These are phyloP conservation scores for Suillus cothurnatus DNA, from an alignment of 768 basidiomycete genomes.

Conservation along the genomic window DNA sequence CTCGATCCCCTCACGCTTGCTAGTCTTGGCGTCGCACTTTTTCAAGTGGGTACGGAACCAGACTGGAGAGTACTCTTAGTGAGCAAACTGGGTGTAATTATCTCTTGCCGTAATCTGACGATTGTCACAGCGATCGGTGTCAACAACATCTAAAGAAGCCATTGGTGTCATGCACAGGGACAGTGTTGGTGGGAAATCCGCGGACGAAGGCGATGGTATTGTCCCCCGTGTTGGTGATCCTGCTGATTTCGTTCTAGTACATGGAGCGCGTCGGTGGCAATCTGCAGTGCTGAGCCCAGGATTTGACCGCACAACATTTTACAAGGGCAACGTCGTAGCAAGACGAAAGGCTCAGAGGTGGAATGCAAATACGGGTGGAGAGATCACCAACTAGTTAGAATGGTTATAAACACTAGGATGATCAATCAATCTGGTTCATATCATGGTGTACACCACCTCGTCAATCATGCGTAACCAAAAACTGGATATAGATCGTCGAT, in stretches of 20 bases:
- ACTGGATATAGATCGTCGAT: neutral
- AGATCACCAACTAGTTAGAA: neutral
- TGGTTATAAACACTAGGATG: neutral
- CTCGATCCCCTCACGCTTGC: slow-evolving; percentile 63
- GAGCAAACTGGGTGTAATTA: slow-evolving; percentile 21
- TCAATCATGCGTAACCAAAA: neutral
- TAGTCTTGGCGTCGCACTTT: slow-evolving; percentile 58
- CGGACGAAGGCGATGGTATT: slow-evolving; percentile 24
- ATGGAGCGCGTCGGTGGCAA: slow-evolving; percentile 45
- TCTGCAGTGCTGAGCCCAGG: slow-evolving; percentile 52
- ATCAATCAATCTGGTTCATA: neutral
- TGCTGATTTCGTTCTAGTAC: slow-evolving; percentile 63
- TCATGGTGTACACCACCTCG: neutral
- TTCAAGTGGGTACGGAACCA: slow-evolving; percentile 53
- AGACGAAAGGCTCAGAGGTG: slow-evolving; percentile 20
- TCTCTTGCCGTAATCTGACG: slow-evolving; percentile 2
- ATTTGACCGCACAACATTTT: slow-evolving; percentile 26
- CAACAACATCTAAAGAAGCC: slow-evolving; percentile 52
- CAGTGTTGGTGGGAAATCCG: slow-evolving; percentile 19
- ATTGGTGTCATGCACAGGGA: slow-evolving; percentile 36
- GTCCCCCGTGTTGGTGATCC: slow-evolving; percentile 42
- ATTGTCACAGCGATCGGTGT: slow-evolving; percentile 48
- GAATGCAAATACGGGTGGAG: slow-evolving; percentile 8
- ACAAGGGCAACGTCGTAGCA: slow-evolving; percentile 19
- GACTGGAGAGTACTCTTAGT: slow-evolving; percentile 54